phyloP scores from a whole-genome alignment of 495 filamentous ascomycete genomes.

The Jackrogersella minutella region DNA sequence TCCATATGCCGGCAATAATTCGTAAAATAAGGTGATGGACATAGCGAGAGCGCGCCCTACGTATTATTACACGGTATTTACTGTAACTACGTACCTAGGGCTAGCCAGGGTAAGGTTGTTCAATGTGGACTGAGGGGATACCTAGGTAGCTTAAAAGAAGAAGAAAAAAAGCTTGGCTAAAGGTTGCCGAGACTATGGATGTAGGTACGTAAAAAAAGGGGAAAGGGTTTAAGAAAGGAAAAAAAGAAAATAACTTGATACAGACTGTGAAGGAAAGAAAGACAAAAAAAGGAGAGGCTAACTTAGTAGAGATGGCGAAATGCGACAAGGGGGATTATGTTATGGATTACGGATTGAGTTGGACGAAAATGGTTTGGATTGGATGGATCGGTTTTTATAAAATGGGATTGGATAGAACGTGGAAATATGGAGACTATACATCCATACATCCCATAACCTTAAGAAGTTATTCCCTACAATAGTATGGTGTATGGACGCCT shows the following conservation, averaged over 20 bases:
- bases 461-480: too few species aligned
- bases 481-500: too few species aligned
- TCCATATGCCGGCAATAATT: conserved; percentile 5
- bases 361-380: too few species aligned
- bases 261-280: not conserved
- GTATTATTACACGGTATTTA: too few species aligned
- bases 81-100: not conserved
- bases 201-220: not conserved
- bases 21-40: not conserved
- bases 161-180: not conserved
- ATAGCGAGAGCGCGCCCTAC: not conserved
- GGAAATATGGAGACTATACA: too few species aligned
- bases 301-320: not conserved
- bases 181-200: not conserved
- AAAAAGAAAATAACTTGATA: not conserved
- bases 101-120: too few species aligned
- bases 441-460: too few species aligned
- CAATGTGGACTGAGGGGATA: too few species aligned
- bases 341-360: too few species aligned
- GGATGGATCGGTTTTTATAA: too few species aligned
- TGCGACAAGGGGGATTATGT: not conserved
- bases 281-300: not conserved
- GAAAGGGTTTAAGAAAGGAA: too few species aligned
- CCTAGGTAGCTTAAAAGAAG: not conserved
- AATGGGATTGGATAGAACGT: not conserved